Evolutionary conservation across 1,284 basidiomycete genomes (phyloP).

Genomic region (Trametes versicolor): DNA sequence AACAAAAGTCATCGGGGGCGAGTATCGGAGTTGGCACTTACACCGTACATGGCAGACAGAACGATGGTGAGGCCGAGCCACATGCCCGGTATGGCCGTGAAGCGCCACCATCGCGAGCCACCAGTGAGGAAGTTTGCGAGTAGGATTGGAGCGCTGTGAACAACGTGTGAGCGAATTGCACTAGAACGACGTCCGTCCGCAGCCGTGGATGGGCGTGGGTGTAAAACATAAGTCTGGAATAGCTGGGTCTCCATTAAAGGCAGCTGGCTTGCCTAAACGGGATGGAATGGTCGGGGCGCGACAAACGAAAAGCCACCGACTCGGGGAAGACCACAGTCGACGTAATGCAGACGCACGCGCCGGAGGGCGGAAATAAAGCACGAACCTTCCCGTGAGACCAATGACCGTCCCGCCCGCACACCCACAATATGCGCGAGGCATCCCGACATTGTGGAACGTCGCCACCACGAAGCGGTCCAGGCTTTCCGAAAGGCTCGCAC

Average conservation of each 20-base stretch:
- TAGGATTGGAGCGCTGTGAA: constrained; percentile 62
- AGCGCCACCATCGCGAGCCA: constrained; percentile 61
- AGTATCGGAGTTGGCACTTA: constrained; percentile 33
- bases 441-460: constrained; percentile 81
- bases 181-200: constrained; percentile 3
- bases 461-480: constrained; percentile 74
- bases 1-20: constrained; percentile 2
- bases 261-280: constrained; percentile 19
- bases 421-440: constrained; percentile 72
- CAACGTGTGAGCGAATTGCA: constrained; percentile 32
- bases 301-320: constrained; percentile 21
- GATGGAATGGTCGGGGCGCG: constrained; percentile 12
- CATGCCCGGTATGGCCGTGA: constrained; percentile 71
- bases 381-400: constrained; percentile 43
- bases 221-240: constrained; percentile 37
- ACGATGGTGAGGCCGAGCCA: constrained; percentile 75
- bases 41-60: constrained; percentile 71
- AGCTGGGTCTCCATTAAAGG: constrained; percentile 13
- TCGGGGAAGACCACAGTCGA: constrained; percentile 18
- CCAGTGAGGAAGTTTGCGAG: constrained; percentile 56
- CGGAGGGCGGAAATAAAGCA: constrained; percentile 18
- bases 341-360: constrained; percentile 25
- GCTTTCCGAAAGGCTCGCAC: constrained; percentile 68
- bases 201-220: background rate
- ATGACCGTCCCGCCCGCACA: constrained; percentile 64